Evolutionary conservation across 352 stramenopile genomes (phyloP).

Genomic region (Globisporangium cederbergense): DNA sequence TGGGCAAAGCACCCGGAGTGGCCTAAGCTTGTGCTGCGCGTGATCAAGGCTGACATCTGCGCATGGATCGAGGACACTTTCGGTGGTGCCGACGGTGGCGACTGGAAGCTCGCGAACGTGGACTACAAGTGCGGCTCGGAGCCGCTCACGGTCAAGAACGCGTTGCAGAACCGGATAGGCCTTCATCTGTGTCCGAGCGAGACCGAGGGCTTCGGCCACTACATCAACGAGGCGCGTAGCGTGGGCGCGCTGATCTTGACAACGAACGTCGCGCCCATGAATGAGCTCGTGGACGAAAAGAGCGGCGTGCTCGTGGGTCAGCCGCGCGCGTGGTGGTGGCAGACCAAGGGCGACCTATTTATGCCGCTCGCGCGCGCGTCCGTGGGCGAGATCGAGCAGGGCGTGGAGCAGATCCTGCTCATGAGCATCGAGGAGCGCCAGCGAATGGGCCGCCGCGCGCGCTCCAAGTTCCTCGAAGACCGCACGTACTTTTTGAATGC

Average conservation of each 20-base stretch:
- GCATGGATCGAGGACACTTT: constrained; percentile 63
- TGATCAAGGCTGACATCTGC: constrained; percentile 64
- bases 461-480: constrained; percentile 73
- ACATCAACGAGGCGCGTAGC: constrained; percentile 83
- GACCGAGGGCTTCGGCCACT: constrained; percentile 80
- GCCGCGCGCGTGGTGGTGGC: constrained; percentile 68
- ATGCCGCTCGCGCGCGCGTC: constrained; percentile 70
- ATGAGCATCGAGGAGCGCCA: constrained; percentile 72
- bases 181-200: constrained; percentile 75
- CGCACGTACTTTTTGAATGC: constrained; percentile 79
- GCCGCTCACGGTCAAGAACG: constrained; percentile 47
- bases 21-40: constrained; percentile 64
- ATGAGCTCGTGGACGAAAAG: constrained; percentile 73
- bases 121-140: constrained; percentile 72
- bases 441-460: constrained; percentile 63
- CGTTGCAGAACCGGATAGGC: constrained; percentile 72
- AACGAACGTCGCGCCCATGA: constrained; percentile 80
- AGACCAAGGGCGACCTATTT: constrained; percentile 81
- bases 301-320: constrained; percentile 68
- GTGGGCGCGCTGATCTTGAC: constrained; percentile 70
- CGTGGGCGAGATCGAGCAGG: constrained; percentile 58
- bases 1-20: constrained; percentile 74
- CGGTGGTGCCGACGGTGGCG: constrained; percentile 34
- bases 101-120: constrained; percentile 64
- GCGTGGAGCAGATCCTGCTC: constrained; percentile 65